Base-by-base conservation (phyloP, 2,329 filamentous ascomycete genomes). In the Geosmithia putterillii region DNA sequence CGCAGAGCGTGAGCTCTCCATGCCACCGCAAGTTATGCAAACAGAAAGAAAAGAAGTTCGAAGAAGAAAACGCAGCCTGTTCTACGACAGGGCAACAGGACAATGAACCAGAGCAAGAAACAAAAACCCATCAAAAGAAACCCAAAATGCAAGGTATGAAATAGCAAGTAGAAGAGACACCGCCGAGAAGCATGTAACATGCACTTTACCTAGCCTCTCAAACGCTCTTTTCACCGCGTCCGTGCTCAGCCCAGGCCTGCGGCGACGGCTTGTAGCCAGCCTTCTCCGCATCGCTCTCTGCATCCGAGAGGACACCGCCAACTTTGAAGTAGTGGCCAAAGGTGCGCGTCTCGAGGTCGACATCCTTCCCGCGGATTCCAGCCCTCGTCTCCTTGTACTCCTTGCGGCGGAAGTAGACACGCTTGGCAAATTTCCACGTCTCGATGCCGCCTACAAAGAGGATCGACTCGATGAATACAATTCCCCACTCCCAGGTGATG, bases 401-500 rank as follows among this genome's bases (percentile, higher is more conserved):
- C 38, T 53, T 52, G 20, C 58, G 57, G 8, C 60, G 56, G 48
- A 57, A 61, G 45, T 58, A 64, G n/a, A 63, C 44, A 15, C 76
- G 63, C 65, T 80, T 79, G 3, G 52, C 59, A 62, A 66, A 74
- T 55, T 79, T 79, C 73, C 74, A 80, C 0, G 56, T 44, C 53
- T 80, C 76, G 4, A 76, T 64, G 5, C 76, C 76, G 0, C 64
- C 44, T 49, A 80, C 76, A 61, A 79, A 80, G n/a, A 79, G 51
- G 1, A 71, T 45, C 0, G 71, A 64, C 15, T 65, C 66, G 18
- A 76, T 50, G 45, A 79, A 74, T 3, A 77, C 70, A 37, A 79
- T 69, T 2, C 60, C 73, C 76, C 74, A 80, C 52, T 79, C 75
- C 76, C 76, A 79, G 10, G 59, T 65, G 44, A 79, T 78, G 2